phyloP scores from a whole-genome alignment of 768 basidiomycete genomes.

The Termitomyces sp. region DNA sequence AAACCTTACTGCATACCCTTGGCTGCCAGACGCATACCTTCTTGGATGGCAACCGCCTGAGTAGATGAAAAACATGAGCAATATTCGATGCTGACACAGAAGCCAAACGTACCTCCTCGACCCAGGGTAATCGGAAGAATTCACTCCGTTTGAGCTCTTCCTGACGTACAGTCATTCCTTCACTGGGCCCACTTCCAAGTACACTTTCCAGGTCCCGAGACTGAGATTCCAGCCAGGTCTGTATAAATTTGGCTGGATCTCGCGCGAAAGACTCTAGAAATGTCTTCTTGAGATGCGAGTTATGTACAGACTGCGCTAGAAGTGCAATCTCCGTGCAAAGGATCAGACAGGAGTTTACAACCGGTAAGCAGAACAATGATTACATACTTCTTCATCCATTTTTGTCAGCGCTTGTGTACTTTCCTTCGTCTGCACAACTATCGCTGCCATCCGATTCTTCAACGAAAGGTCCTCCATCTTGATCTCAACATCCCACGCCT shows the following conservation, averaged over 20 bases:
- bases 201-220: slow-evolving; percentile 87
- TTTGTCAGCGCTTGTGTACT: slow-evolving; percentile 62
- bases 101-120: slow-evolving; percentile 52
- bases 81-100: neutral
- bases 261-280: slow-evolving; percentile 82
- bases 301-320: slow-evolving; percentile 80
- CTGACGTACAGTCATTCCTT: slow-evolving; percentile 75
- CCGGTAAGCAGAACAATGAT: neutral
- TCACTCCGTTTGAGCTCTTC: slow-evolving; percentile 88
- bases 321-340: slow-evolving; percentile 61
- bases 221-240: slow-evolving; percentile 90
- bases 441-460: slow-evolving; percentile 74
- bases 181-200: slow-evolving; percentile 82
- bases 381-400: slow-evolving; percentile 81
- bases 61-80: slow-evolving; percentile 5
- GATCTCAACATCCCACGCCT: slow-evolving; percentile 85
- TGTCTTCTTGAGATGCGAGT: slow-evolving; percentile 80
- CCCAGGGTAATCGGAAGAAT: slow-evolving; percentile 91
- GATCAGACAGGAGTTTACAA: neutral
- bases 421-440: slow-evolving; percentile 67
- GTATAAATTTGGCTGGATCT: slow-evolving; percentile 78
- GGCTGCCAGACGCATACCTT: slow-evolving; percentile 67
- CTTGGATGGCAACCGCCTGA: slow-evolving; percentile 81
- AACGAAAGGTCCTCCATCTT: slow-evolving; percentile 78
- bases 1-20: slow-evolving; percentile 37